Conservation (phyloP, 2,329 filamentous ascomycete genomes). For the Myriosclerotinia curreyana region DNA sequence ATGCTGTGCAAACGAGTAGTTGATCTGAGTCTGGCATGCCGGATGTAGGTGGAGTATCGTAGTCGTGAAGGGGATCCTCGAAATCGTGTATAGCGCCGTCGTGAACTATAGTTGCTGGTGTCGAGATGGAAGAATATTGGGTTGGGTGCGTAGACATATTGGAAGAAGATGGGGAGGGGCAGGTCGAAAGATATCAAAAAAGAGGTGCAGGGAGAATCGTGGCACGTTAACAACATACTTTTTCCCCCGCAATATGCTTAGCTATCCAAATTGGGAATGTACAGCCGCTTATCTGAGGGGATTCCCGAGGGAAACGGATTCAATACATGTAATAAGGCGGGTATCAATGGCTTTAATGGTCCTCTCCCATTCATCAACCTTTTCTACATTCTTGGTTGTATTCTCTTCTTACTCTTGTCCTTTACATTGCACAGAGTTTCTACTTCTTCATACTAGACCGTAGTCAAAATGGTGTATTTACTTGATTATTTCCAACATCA, state of each 20-base stretch:
- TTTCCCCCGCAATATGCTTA: not conserved
- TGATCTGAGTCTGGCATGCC: slow-evolving; percentile 30
- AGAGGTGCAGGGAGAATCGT: too few species aligned
- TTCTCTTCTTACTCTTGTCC: slow-evolving; percentile 15
- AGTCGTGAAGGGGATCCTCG: slow-evolving; percentile 29
- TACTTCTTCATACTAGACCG: too few species aligned
- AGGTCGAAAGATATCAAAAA: not conserved
- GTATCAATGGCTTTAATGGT: slow-evolving; percentile 19
- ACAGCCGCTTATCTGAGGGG: slow-evolving; percentile 27
- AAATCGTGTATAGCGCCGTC: slow-evolving; percentile 24
- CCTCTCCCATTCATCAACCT: not conserved
- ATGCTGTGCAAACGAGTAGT: slow-evolving; percentile 62
- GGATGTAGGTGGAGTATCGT: slow-evolving; percentile 24
- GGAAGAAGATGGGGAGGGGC: not conserved
- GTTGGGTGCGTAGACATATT: slow-evolving; percentile 16
- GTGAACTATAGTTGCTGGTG: slow-evolving; percentile 5
- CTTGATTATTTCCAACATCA: slow-evolving; percentile 39
- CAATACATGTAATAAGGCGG: not conserved
- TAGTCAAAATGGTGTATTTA: slow-evolving; percentile 38
- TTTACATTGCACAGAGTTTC: not conserved
- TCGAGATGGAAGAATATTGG: slow-evolving; percentile 15
- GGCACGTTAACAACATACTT: not conserved
- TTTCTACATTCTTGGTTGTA: not conserved
- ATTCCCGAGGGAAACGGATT: not conserved
- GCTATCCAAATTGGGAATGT: slow-evolving; percentile 27